Base-by-base conservation (phyloP, 352 stramenopile species). In the Pythium plurisporium region DNA sequence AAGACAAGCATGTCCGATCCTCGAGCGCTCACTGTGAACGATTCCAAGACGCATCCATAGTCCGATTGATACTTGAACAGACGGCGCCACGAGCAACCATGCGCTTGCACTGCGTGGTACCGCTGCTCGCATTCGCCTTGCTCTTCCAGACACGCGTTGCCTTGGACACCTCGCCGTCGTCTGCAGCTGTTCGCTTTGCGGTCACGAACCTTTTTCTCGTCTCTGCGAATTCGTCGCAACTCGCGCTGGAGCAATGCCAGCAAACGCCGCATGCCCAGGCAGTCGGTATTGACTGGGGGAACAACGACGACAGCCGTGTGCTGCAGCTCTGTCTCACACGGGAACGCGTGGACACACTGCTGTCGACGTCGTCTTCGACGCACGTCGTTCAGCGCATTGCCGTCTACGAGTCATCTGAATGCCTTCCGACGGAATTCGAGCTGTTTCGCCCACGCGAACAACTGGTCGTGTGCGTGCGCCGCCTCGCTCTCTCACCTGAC, bases 241-340 rank as follows among this genome's bases (percentile, higher is more conserved):
- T 19, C 23, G 62, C 55, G 2, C 10, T 65, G 1, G 62, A 57
- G 10, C 29, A 43, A 11, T 65, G 62, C 20, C n/a, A 61, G 30
- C 4, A 3, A 3, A 48, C 34, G 8, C 31, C 41, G 2, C 17
- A 49, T 8, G 26, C 31, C 25, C 62, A 70, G 36, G 55, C 73
- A 0, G 72, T 70, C 3, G 73, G 73, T 19, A 53, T 75, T 41
- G 65, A 82, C 19, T 72, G 59, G 64, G 51, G 41, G 2, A 49
- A 55, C 34, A 46, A 2, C 40, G 52, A 64, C 44, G 27, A 14
- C 17, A 23, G 40, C 38, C 30, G 67, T 53, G 25, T 71, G 29
- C 23, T 63, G 47, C 34, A 72, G 26, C 36, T 59, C 56, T 45
- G 62, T 56, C 27, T 75, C 55, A 56, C 53, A 14, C 27, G 34